Evolutionary conservation across 805 yeast genomes (phyloP).

Genomic region (Zygosaccharomyces pseudorouxii): DNA sequence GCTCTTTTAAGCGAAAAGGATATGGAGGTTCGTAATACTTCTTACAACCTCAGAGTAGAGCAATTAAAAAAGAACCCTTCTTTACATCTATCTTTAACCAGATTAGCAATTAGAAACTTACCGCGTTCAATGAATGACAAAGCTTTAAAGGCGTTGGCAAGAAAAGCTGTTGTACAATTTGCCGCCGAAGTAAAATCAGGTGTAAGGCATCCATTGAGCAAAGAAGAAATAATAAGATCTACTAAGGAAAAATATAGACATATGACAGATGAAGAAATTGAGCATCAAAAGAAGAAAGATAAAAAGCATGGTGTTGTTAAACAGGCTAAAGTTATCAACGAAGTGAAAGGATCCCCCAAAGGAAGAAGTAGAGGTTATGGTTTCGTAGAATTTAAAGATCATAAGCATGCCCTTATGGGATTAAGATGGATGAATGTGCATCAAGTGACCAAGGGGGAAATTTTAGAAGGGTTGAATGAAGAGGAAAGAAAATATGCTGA

Average conservation of each 20-base stretch:
- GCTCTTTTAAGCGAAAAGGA: conserved; percentile 63
- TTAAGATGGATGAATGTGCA: conserved; percentile 96
- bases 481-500: conserved; percentile 58
- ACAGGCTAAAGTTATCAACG: conserved; percentile 91
- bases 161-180: conserved; percentile 91
- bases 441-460: conserved; percentile 67
- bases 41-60: conserved; percentile 78
- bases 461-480: conserved; percentile 62
- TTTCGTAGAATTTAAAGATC: conserved; percentile 88
- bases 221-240: conserved; percentile 84
- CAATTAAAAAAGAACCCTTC: conserved; percentile 89
- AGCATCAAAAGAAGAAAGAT: conserved; percentile 45
- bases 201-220: conserved; percentile 75
- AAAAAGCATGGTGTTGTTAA: conserved; percentile 86
- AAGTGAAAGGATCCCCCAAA: conserved; percentile 75
- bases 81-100: conserved; percentile 86
- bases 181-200: conserved; percentile 80
- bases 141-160: conserved; percentile 83
- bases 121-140: conserved; percentile 90
- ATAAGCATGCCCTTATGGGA: conserved; percentile 90
- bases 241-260: conserved; percentile 53
- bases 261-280: conserved; percentile 38
- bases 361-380: conserved; percentile 98
- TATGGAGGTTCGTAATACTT: conserved; percentile 81
- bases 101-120: conserved; percentile 89